Evolutionary conservation across 108 stramenopile species (phyloP).

Genomic region (Licmophora abbreviata): DNA sequence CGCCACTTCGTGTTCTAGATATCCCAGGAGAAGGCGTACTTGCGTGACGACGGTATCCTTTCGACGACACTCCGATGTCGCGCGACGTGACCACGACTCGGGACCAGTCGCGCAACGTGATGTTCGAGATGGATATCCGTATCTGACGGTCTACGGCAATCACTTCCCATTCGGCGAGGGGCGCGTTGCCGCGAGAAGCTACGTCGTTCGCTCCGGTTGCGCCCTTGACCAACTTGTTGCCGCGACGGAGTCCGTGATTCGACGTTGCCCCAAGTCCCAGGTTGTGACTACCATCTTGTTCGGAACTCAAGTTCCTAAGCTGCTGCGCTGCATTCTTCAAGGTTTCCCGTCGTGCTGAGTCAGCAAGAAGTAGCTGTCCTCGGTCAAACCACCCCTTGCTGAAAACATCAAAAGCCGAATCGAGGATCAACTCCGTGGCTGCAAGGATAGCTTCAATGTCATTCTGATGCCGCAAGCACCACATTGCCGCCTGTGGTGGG

Average conservation of each 20-base stretch:
- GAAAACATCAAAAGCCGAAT: slow-evolving; percentile 64
- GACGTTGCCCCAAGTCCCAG: slow-evolving; percentile 13
- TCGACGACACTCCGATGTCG: not conserved
- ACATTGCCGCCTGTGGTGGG: slow-evolving; percentile 65
- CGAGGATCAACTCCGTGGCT: slow-evolving; percentile 74
- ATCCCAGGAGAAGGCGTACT: not conserved
- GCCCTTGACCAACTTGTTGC: slow-evolving; percentile 6
- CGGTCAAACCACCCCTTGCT: slow-evolving; percentile 74
- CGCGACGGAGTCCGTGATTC: slow-evolving; percentile 5
- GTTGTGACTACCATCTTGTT: slow-evolving; percentile 2
- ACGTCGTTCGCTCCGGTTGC: slow-evolving; percentile 17
- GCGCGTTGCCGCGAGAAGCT: slow-evolving; percentile 24
- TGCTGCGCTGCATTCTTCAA: slow-evolving; percentile 55
- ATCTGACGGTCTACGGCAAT: slow-evolving; percentile 63
- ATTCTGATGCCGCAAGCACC: slow-evolving; percentile 82
- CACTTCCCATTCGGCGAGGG: slow-evolving; percentile 77
- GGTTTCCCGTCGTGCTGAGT: slow-evolving; percentile 58
- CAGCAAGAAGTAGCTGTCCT: slow-evolving; percentile 56
- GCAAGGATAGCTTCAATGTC: slow-evolving; percentile 85
- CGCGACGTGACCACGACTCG: slow-evolving; percentile 15
- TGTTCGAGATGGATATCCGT: slow-evolving; percentile 52
- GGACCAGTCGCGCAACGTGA: slow-evolving; percentile 70
- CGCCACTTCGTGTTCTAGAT: not conserved
- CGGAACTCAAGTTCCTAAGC: slow-evolving; percentile 26
- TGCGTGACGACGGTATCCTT: slow-evolving; percentile 1